These are phyloP conservation scores for Cornus kousa DNA, from an alignment of 148 eudicot species.

Conservation along the genomic window DNA sequence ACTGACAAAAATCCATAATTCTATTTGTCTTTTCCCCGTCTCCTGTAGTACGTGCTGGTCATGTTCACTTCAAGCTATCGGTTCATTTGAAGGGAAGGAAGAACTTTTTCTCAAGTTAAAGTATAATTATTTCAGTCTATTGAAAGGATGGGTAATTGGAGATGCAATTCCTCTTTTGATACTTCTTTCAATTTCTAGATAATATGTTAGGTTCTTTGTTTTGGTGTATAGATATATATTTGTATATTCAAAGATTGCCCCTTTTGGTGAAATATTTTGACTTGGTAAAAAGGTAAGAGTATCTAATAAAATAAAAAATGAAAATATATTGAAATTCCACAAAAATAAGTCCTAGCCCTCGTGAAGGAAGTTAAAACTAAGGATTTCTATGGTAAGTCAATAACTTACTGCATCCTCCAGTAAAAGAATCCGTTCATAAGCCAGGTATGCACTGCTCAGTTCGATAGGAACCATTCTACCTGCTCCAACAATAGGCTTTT, in stretches of 20 bases:
- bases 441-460: conserved; percentile 54
- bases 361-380: not conserved
- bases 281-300: not conserved
- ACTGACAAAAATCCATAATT: too few relatives aligned
- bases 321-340: not conserved
- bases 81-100: too few relatives aligned
- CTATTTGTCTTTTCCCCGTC: too few relatives aligned
- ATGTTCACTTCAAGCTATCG: too few relatives aligned
- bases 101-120: too few relatives aligned
- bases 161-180: too few relatives aligned
- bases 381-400: conserved; percentile 4
- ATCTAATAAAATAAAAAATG: not conserved
- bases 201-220: too few relatives aligned
- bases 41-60: too few relatives aligned
- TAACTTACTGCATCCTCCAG: conserved; percentile 92
- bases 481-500: conserved; percentile 53
- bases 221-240: not conserved
- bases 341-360: not conserved
- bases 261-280: not conserved
- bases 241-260: not conserved
- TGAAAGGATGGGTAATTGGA: too few relatives aligned
- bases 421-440: conserved; percentile 71
- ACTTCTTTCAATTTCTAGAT: too few relatives aligned
- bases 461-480: conserved; percentile 87
- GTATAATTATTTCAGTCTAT: too few relatives aligned